Conservation (phyloP, 2,329 filamentous ascomycete genomes). For the Aspergillus piperis region DNA sequence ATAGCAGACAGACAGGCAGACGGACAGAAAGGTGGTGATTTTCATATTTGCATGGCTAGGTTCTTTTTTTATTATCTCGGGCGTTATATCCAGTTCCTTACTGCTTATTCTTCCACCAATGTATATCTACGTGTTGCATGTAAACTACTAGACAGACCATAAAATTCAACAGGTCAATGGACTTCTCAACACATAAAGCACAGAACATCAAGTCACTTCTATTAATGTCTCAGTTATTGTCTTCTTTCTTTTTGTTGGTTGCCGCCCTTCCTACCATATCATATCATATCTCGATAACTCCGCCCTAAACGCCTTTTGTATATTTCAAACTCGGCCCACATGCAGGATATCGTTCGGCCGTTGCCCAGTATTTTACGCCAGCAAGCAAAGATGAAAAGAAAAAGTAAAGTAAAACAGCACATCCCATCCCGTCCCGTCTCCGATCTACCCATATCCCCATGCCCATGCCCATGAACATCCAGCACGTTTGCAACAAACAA, state of each 20-base stretch:
- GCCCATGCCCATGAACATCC: background rate
- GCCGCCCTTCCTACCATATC: too few relatives aligned
- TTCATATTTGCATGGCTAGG: too few relatives aligned
- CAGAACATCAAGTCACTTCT: background rate
- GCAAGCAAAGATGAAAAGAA: background rate
- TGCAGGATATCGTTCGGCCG: constrained; percentile 7
- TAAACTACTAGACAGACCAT: too few relatives aligned
- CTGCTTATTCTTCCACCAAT: too few relatives aligned
- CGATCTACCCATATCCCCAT: background rate
- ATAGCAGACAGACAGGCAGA: too few relatives aligned
- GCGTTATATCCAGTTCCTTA: too few relatives aligned
- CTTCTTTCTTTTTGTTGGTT: background rate
- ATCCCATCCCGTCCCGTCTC: background rate
- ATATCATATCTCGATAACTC: too few relatives aligned
- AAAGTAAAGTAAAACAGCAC: background rate
- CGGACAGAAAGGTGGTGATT: too few relatives aligned
- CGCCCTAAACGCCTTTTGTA: background rate
- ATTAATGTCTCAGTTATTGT: background rate
- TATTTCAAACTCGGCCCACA: background rate
- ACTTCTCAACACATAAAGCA: too few relatives aligned
- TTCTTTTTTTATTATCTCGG: too few relatives aligned
- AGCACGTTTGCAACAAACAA: background rate
- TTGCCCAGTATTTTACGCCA: background rate
- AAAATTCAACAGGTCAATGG: too few relatives aligned
- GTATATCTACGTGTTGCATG: too few relatives aligned